A percentile compares a stretch with the other conserved stretches of the same genome.
Conservation (phyloP, 2,329 filamentous ascomycete genomes). For the Microcera coccophila region DNA sequence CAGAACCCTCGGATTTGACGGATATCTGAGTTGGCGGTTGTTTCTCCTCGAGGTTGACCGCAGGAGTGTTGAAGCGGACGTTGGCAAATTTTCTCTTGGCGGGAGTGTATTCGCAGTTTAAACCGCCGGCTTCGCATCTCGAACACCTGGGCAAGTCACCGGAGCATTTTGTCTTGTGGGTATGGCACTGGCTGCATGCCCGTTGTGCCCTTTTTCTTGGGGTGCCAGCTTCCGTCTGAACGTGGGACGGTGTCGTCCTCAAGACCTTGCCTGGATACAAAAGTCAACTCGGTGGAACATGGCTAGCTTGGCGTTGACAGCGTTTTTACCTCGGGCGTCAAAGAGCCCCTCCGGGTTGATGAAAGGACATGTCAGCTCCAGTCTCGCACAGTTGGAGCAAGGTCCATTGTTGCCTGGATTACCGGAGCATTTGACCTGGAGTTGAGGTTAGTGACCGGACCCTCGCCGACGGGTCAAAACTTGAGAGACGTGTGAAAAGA, state of each 20-base stretch:
- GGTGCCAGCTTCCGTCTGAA: constrained; percentile 41
- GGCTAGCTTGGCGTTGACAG: too few relatives aligned
- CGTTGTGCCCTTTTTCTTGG: constrained; percentile 39
- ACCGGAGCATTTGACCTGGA: constrained; percentile 42
- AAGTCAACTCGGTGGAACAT: background rate
- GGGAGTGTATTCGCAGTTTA: constrained; percentile 39
- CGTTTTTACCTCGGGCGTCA: constrained; percentile 18
- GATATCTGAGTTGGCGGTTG: constrained; percentile 6
- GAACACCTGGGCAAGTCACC: constrained; percentile 39
- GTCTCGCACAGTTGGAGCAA: constrained; percentile 37
- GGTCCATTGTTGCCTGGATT: constrained; percentile 33
- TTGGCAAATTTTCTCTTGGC: constrained; percentile 38
- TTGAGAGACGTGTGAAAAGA: too few relatives aligned
- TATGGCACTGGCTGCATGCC: constrained; percentile 41
- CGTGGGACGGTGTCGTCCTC: constrained; percentile 38
- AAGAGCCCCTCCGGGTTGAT: constrained; percentile 16
- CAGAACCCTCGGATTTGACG: constrained; percentile 12
- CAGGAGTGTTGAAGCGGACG: constrained; percentile 23
- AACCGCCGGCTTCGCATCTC: constrained; percentile 32
- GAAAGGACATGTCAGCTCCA: constrained; percentile 38
- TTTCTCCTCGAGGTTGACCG: constrained; percentile 4
- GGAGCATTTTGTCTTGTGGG: constrained; percentile 43
- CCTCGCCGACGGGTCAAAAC: too few relatives aligned
- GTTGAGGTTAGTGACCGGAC: background rate
- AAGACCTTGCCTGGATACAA: constrained; percentile 28